Percentiles rank a stretch among this genome's conserved stretches.
phyloP scores from a whole-genome alignment of 75 land plant species.

The Pinus taeda region DNA sequence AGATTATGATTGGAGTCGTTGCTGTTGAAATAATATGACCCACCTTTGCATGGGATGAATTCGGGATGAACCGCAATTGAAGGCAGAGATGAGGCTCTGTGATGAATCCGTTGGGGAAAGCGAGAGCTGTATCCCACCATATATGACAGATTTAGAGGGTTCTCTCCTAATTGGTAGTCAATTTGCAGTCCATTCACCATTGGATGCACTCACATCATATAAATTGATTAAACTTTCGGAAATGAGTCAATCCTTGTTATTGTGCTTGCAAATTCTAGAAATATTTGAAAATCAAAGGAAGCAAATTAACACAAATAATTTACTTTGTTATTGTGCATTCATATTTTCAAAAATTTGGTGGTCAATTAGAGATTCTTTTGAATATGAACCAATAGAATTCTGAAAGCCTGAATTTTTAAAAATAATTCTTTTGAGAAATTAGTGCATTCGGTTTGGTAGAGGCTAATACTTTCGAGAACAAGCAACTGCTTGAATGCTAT shows the following conservation, averaged over 20 bases:
- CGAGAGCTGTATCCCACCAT: constrained; percentile 84
- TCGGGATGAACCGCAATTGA: constrained; percentile 39
- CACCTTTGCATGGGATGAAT: constrained; percentile 51
- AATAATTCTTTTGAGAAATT: no score
- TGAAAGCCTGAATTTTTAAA: no score
- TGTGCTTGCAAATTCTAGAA: no score
- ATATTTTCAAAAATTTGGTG: no score
- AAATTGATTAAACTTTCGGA: constrained; percentile 33
- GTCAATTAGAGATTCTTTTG: no score
- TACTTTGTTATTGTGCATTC: no score
- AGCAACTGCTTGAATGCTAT: no score
- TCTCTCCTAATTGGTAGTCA: constrained; percentile 83
- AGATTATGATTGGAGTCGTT: constrained; percentile 65
- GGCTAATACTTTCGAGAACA: no score
- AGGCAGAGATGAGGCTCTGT: constrained; percentile 83
- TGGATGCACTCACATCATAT: not conserved
- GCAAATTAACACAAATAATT: no score
- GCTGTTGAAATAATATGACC: constrained; percentile 48
- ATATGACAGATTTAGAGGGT: constrained; percentile 77
- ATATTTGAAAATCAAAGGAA: no score
- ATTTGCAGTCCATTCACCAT: constrained; percentile 26
- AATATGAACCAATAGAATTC: no score
- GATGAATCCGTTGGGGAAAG: constrained; percentile 78
- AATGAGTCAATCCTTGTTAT: not conserved
- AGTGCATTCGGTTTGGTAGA: no score